Evolutionary conservation across 495 filamentous ascomycete genomes (phyloP).

Genomic region (Neurospora sp.): DNA sequence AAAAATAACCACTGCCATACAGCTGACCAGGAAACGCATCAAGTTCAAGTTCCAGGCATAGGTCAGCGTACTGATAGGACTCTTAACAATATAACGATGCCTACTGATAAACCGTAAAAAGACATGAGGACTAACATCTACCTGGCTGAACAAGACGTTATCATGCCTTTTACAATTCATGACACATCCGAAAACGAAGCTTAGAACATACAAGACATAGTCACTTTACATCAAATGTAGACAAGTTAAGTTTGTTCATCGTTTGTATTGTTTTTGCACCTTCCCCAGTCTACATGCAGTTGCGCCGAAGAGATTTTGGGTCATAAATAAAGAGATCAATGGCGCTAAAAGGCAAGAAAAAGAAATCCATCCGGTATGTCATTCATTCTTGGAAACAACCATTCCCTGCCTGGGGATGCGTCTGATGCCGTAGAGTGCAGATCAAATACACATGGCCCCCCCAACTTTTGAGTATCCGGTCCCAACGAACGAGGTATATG

Average conservation of each 20-base stretch:
- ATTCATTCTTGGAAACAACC: constrained; percentile 28
- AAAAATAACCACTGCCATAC: background rate
- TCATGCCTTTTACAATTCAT: background rate
- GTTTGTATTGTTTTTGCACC: constrained; percentile 18
- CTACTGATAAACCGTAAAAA: background rate
- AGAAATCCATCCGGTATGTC: constrained; percentile 15
- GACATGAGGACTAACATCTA: background rate
- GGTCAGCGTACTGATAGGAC: background rate
- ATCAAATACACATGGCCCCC: constrained; percentile 11
- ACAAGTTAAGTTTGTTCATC: background rate
- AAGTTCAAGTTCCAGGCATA: background rate
- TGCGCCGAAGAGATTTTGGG: constrained; percentile 29
- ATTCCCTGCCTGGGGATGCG: constrained; percentile 17
- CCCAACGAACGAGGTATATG: constrained; percentile 16
- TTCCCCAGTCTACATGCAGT: constrained; percentile 37
- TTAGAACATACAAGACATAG: background rate
- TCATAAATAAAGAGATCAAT: constrained; percentile 21
- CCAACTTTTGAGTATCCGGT: constrained; percentile 17
- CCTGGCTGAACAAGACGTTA: background rate
- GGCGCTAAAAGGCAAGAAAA: constrained; percentile 23
- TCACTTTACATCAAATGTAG: background rate
- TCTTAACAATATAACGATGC: background rate
- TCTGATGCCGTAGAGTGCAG: constrained; percentile 19
- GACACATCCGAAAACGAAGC: background rate
- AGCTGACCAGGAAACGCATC: background rate